Conservation (phyloP, 306 rosid genomes). For the Fragaria iinumae region DNA sequence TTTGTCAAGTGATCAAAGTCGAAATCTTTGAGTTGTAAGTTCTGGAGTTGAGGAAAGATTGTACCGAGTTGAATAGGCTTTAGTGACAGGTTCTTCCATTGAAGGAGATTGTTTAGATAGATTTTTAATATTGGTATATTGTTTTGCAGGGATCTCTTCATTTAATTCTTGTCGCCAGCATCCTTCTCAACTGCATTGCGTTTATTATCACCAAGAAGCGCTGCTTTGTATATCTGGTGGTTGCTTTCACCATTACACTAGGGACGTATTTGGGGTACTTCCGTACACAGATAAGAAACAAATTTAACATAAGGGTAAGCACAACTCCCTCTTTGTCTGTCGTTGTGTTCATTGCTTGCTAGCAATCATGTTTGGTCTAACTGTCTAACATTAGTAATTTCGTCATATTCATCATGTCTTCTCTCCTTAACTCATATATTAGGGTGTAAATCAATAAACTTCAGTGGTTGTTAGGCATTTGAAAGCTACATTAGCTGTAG, state of each 20-base stretch:
- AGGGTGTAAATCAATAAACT: background rate
- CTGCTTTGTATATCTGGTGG: slow-evolving; percentile 66
- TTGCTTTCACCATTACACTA: slow-evolving; percentile 52
- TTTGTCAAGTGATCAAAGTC: background rate
- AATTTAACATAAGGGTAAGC: slow-evolving; percentile 87
- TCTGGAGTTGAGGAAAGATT: background rate
- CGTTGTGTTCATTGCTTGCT: slow-evolving; percentile 13
- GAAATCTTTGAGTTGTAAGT: background rate
- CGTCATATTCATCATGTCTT: background rate
- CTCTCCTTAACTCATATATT: background rate
- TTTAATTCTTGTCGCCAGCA: slow-evolving; percentile 48
- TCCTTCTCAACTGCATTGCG: slow-evolving; percentile 59
- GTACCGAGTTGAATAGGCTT: background rate
- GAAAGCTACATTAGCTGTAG: background rate
- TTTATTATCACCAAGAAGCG: slow-evolving; percentile 54
- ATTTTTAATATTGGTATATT: slow-evolving; percentile 17
- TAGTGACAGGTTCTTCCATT: no score
- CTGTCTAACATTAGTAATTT: slow-evolving; percentile 8
- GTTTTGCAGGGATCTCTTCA: slow-evolving; percentile 65
- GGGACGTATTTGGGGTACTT: slow-evolving; percentile 81
- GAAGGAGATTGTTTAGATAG: slow-evolving; percentile 4
- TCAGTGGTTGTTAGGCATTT: background rate
- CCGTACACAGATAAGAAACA: slow-evolving; percentile 77
- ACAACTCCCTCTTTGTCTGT: slow-evolving; percentile 1
- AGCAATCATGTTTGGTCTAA: slow-evolving; percentile 10